Conservation (phyloP, 192 early-diverging fungal species). For the Coemansia sp. region DNA sequence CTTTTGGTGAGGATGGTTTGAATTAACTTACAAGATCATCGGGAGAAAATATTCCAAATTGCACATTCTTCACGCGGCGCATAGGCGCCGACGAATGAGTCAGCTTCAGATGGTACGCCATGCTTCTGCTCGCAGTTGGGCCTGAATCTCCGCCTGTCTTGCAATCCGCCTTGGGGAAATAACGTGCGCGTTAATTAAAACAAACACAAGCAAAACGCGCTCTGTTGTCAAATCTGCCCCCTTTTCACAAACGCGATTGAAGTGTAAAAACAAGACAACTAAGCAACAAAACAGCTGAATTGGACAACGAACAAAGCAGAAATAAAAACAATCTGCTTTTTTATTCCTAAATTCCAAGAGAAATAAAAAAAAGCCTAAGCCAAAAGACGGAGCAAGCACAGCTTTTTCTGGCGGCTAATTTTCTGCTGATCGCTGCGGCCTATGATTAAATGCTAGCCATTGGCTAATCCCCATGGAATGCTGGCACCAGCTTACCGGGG, state of each 20-base stretch:
- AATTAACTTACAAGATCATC: conserved; percentile 85
- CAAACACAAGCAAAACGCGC: background rate
- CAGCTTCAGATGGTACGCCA: conserved; percentile 39
- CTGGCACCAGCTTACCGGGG: no score
- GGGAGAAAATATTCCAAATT: conserved; percentile 94
- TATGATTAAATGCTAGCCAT: no score
- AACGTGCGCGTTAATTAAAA: conserved; percentile 1
- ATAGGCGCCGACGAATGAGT: conserved; percentile 53
- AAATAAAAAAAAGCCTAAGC: conserved; percentile 6
- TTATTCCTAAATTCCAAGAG: conserved; percentile 3
- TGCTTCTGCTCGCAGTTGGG: conserved; percentile 8
- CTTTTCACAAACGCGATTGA: no score
- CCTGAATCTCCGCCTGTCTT: conserved; percentile 7
- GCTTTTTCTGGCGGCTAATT: no score
- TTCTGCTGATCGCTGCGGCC: no score
- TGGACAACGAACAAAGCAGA: no score
- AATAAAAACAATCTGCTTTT: no score
- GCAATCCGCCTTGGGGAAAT: conserved; percentile 8
- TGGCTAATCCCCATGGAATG: no score
- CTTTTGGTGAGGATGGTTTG: background rate
- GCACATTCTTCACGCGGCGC: conserved; percentile 83
- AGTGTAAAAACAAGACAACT: no score
- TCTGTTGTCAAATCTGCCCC: no score
- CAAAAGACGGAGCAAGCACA: no score
- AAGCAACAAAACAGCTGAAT: no score